These are phyloP conservation scores for Ceratocystis albifundus DNA, from an alignment of 2,329 filamentous ascomycete genomes.

Conservation along the genomic window DNA sequence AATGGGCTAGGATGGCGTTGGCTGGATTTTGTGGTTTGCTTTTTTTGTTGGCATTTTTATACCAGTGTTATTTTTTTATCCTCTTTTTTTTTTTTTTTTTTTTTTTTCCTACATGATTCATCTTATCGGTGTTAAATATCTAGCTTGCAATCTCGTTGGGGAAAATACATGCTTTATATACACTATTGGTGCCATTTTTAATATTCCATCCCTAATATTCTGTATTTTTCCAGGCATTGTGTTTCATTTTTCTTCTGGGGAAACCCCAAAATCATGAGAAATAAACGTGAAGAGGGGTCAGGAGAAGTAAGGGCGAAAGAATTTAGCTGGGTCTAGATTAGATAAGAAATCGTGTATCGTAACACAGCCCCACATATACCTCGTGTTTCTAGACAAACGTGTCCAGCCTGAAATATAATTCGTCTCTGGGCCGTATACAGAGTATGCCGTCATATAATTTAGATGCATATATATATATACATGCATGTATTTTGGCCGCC, in stretches of 20 bases:
- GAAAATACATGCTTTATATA: neutral
- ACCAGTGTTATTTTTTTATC: constrained; percentile 1
- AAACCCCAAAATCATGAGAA: too few species aligned
- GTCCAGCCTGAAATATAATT: too few species aligned
- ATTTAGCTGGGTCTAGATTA: too few species aligned
- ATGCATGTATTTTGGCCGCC: too few species aligned
- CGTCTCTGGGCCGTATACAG: too few species aligned
- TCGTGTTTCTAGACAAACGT: too few species aligned
- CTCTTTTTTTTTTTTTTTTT: neutral
- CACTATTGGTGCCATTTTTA: neutral
- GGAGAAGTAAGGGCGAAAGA: too few species aligned
- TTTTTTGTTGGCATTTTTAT: constrained; percentile 6
- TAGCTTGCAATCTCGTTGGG: neutral
- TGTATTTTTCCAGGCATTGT: neutral
- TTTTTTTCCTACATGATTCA: neutral
- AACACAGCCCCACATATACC: too few species aligned
- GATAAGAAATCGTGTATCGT: too few species aligned
- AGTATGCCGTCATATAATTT: too few species aligned
- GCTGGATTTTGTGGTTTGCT: constrained; percentile 11
- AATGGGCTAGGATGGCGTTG: constrained; percentile 17
- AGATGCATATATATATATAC: too few species aligned
- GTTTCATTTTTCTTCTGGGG: neutral
- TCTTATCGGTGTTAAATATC: neutral
- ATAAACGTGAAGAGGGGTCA: too few species aligned
- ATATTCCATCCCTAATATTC: neutral